Conservation (phyloP, 116 monocot species). For the Iris pallida region DNA sequence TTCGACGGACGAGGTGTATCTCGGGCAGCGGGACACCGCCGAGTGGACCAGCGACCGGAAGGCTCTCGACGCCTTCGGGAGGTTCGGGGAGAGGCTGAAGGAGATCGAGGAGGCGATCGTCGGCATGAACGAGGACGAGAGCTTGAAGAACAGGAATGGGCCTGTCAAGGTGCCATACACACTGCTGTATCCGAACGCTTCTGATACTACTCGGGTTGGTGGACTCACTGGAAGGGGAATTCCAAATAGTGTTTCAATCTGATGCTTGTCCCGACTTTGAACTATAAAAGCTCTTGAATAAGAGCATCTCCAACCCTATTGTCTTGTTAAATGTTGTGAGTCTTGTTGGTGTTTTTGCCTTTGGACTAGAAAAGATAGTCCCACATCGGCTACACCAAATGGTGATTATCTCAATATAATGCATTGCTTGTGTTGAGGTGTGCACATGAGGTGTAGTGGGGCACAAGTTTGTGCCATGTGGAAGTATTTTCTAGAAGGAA, state of each 20-base stretch:
- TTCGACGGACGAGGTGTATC: conserved; percentile 65
- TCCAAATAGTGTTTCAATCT: conserved; percentile 66
- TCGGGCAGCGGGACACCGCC: conserved; percentile 37
- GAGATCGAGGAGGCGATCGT: conserved; percentile 39
- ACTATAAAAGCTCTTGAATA: too few species aligned
- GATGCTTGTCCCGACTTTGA: neutral
- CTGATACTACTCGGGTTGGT: conserved; percentile 22
- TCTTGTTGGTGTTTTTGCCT: too few species aligned
- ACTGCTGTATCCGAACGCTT: conserved; percentile 45
- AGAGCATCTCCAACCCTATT: too few species aligned
- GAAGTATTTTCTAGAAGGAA: too few species aligned
- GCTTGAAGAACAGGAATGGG: conserved; percentile 48
- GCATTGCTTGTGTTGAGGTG: too few species aligned
- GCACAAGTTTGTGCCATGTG: too few species aligned
- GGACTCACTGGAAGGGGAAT: conserved; percentile 60
- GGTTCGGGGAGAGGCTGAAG: conserved; percentile 39
- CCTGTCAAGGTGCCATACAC: conserved; percentile 55
- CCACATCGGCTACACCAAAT: too few species aligned
- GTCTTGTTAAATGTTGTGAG: too few species aligned
- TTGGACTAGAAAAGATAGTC: too few species aligned
- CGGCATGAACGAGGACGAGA: conserved; percentile 27
- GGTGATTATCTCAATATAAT: too few species aligned
- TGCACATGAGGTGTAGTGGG: too few species aligned
- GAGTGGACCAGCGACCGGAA: conserved; percentile 51
- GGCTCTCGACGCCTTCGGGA: conserved; percentile 31